Conservation (phyloP, 179 eudicot genomes). For the Pouteria campechiana region DNA sequence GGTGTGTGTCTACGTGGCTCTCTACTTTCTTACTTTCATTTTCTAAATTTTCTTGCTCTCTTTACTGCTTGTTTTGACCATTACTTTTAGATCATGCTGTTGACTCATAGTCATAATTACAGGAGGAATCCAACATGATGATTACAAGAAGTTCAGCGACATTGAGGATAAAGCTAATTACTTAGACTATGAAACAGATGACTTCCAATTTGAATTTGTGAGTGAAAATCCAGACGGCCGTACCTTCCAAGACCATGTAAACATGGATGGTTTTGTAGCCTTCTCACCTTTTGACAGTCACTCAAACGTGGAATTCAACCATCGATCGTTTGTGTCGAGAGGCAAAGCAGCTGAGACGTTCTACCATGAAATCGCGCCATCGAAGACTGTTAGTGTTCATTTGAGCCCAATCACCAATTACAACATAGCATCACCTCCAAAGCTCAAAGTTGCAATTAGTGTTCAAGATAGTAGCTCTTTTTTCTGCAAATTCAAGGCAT, state of each 20-base stretch:
- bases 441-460: constrained; percentile 1
- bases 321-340: constrained; percentile 40
- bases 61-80: not conserved
- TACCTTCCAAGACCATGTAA: constrained; percentile 12
- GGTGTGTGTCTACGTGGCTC: constrained; percentile 9
- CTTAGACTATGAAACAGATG: too few relatives aligned
- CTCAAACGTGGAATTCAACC: constrained; percentile 44
- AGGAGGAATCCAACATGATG: constrained; percentile 17
- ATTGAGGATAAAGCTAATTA: too few relatives aligned
- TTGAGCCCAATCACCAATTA: constrained; percentile 16
- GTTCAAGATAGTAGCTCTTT: constrained; percentile 2
- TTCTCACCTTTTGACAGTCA: constrained; percentile 32
- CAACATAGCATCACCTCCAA: not conserved
- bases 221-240: constrained; percentile 13
- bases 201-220: constrained; percentile 13
- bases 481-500: constrained; percentile 13
- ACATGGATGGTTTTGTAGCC: constrained; percentile 28
- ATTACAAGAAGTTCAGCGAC: constrained; percentile 6
- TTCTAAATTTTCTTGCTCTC: not conserved
- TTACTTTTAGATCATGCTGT: not conserved
- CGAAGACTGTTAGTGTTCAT: constrained; percentile 45
- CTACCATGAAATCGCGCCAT: constrained; percentile 53
- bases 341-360: constrained; percentile 38
- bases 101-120: too few relatives aligned
- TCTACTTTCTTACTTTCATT: not conserved